Evolutionary conservation across 306 rosid genomes (phyloP).

Genomic region (Herpetospermum pedunculosum): DNA sequence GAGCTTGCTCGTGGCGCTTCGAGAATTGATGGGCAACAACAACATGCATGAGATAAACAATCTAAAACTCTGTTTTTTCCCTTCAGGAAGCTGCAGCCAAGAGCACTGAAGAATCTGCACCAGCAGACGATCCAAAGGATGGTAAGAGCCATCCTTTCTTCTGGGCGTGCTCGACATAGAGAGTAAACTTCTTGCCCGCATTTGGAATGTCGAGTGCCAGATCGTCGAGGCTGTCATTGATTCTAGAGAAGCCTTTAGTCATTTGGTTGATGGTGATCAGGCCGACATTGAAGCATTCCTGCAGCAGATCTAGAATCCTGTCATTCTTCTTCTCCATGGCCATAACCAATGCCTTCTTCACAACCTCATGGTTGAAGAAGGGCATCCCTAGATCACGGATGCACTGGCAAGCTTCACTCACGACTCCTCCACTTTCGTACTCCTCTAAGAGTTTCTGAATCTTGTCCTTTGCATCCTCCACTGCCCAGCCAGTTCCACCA

Average conservation of each 20-base stretch:
- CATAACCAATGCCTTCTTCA: conserved; percentile 93
- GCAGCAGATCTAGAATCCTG: conserved; percentile 68
- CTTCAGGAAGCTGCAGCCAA: conserved; percentile 34
- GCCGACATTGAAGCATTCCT: conserved; percentile 83
- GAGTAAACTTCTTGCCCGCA: conserved; percentile 55
- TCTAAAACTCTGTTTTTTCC: conserved; percentile 20
- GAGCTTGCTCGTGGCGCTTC: background rate
- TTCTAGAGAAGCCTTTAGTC: conserved; percentile 82
- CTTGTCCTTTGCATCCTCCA: conserved; percentile 98
- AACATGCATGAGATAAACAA: conserved; percentile 35
- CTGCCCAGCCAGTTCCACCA: conserved; percentile 99
- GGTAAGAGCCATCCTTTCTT: conserved; percentile 65
- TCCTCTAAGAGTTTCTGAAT: conserved; percentile 86
- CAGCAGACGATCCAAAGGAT: conserved; percentile 36
- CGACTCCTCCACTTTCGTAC: conserved; percentile 85
- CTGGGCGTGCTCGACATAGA: conserved; percentile 65
- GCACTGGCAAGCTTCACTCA: conserved; percentile 85
- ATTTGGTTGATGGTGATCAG: conserved; percentile 84
- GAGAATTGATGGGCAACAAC: background rate
- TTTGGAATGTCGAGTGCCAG: conserved; percentile 95
- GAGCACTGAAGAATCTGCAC: conserved; percentile 24
- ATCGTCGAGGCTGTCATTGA: conserved; percentile 83
- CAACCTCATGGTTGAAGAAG: conserved; percentile 97
- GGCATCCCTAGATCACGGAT: conserved; percentile 93
- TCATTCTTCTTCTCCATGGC: conserved; percentile 99